A percentile compares a stretch with the other conserved stretches of the same genome.
Conservation (phyloP, 2,329 filamentous ascomycete species). For the Cercospora beticola region DNA sequence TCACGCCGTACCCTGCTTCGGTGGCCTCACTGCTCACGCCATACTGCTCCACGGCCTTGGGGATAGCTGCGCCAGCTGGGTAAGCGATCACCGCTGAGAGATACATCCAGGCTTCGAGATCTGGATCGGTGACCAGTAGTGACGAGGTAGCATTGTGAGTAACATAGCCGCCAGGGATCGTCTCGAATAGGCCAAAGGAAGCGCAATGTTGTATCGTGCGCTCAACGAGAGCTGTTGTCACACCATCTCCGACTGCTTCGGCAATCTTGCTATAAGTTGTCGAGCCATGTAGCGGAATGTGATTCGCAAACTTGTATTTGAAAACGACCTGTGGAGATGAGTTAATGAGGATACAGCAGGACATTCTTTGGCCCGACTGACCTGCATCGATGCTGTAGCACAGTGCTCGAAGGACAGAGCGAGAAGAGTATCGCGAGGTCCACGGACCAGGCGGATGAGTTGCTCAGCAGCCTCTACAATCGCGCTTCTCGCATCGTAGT, state of each 20-base stretch:
- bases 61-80: slow-evolving; percentile 25
- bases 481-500: slow-evolving; percentile 14
- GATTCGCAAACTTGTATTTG: slow-evolving; percentile 13
- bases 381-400: background rate
- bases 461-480: slow-evolving; percentile 17
- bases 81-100: slow-evolving; percentile 27
- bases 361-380: background rate
- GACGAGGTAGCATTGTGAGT: slow-evolving; percentile 23
- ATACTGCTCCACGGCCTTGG: slow-evolving; percentile 26
- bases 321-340: slow-evolving; percentile 8
- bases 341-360: background rate
- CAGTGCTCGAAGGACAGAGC: slow-evolving; percentile 14
- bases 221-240: slow-evolving; percentile 23
- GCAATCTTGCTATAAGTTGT: slow-evolving; percentile 15
- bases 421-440: slow-evolving; percentile 9
- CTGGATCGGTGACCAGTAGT: slow-evolving; percentile 28
- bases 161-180: slow-evolving; percentile 17
- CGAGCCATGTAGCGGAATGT: slow-evolving; percentile 12
- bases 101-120: slow-evolving; percentile 28
- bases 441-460: slow-evolving; percentile 15
- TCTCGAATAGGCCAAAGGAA: slow-evolving; percentile 25
- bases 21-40: slow-evolving; percentile 25
- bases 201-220: slow-evolving; percentile 24
- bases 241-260: slow-evolving; percentile 9
- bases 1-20: slow-evolving; percentile 25